Evolutionary conservation across 1,284 basidiomycete species (phyloP).

Genomic region (Entoloma clypeatum): DNA sequence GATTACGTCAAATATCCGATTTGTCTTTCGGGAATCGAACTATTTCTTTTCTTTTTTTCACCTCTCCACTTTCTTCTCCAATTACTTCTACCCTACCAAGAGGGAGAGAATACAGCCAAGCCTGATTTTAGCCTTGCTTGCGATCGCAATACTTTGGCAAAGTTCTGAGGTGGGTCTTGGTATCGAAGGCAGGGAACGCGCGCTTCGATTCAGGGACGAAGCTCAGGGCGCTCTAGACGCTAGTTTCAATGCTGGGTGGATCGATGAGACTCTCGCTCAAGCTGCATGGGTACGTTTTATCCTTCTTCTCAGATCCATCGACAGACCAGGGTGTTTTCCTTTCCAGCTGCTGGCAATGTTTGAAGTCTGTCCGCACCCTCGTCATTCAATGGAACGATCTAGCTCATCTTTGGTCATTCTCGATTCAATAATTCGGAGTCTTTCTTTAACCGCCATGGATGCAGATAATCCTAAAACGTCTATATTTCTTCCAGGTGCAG

Average conservation of each 20-base stretch:
- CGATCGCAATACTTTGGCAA: constrained; percentile 63
- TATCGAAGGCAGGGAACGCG: constrained; percentile 45
- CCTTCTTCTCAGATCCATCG: constrained; percentile 12
- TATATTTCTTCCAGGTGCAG: constrained; percentile 44
- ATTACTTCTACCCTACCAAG: constrained; percentile 50
- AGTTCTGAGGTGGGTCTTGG: constrained; percentile 59
- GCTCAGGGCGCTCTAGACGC: constrained; percentile 70
- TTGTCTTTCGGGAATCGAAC: constrained; percentile 59
- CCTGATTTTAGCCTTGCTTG: constrained; percentile 59
- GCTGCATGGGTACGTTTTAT: constrained; percentile 61
- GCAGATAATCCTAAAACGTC: constrained; percentile 39
- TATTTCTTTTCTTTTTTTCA: constrained; percentile 74
- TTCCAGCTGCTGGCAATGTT: constrained; percentile 63
- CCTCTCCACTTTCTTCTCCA: constrained; percentile 59
- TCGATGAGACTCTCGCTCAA: constrained; percentile 68
- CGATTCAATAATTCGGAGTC: constrained; percentile 61
- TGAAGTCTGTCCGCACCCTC: constrained; percentile 65
- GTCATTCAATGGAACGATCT: constrained; percentile 49
- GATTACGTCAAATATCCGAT: constrained; percentile 57
- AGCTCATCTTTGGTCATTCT: constrained; percentile 57
- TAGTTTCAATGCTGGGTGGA: constrained; percentile 63
- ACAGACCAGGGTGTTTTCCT: constrained; percentile 4
- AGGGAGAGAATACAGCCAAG: constrained; percentile 63
- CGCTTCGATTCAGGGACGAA: constrained; percentile 56
- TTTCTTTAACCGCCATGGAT: constrained; percentile 48